Percentiles rank a stretch among this genome's conserved stretches.
Evolutionary conservation across 75 land plant species (phyloP).

Genomic region (Azolla pinnata): DNA sequence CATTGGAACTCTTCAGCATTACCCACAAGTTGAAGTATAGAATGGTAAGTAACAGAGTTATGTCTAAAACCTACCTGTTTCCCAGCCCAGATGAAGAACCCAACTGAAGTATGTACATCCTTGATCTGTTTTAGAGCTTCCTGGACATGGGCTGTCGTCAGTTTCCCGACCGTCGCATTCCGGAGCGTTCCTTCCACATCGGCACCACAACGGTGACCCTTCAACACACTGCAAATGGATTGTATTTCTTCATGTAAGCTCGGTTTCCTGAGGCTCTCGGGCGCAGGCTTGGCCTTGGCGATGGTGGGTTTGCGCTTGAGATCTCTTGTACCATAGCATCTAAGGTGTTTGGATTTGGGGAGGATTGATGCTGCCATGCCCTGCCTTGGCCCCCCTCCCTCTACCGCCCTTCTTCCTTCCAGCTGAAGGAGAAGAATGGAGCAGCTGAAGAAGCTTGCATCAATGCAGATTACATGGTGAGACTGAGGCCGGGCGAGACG

Average conservation of each 20-base stretch:
- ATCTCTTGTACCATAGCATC: no score
- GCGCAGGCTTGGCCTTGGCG: no score
- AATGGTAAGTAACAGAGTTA: conserved; percentile 4
- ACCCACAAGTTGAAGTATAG: conserved; percentile 1
- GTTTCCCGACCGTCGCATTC: not conserved
- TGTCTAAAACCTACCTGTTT: not conserved
- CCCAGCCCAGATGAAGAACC: conserved; percentile 7
- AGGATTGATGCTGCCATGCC: no score
- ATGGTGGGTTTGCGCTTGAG: no score
- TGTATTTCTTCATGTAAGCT: not conserved
- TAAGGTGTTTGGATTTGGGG: no score
- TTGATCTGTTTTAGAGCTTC: not conserved
- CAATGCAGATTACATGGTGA: no score
- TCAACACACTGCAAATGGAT: not conserved
- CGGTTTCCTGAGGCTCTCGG: no score
- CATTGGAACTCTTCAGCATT: not conserved
- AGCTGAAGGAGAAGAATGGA: no score
- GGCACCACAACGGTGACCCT: not conserved
- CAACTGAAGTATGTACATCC: conserved; percentile 1
- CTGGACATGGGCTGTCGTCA: not conserved
- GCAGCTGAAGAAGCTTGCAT: no score
- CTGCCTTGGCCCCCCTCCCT: no score
- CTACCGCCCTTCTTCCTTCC: no score
- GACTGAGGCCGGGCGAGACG: no score
- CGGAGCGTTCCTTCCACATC: not conserved